Evolutionary conservation across 495 filamentous ascomycete genomes (phyloP).

Genomic region (Aspergillus asperescens): DNA sequence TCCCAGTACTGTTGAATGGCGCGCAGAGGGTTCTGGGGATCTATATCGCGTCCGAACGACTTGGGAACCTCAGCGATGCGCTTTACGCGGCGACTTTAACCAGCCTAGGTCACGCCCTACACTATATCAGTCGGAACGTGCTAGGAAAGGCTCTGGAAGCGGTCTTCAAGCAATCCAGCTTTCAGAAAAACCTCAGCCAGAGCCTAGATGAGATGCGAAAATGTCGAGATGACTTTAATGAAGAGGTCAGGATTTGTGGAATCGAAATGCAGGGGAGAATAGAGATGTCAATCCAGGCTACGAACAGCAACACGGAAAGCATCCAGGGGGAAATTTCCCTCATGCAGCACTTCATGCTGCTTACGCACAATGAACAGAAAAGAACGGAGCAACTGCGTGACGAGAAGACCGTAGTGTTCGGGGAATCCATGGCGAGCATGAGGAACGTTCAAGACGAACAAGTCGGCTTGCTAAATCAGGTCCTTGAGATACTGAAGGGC

Average conservation of each 20-base stretch:
- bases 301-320: not conserved
- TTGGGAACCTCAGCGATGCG: not conserved
- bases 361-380: not conserved
- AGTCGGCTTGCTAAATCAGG: not conserved
- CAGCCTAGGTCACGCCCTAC: not conserved
- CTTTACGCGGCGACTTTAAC: not conserved
- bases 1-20: not conserved
- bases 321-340: not conserved
- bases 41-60: not conserved
- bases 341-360: not conserved
- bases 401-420: not conserved
- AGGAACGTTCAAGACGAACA: too few species aligned
- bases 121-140: not conserved
- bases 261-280: not conserved
- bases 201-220: not conserved
- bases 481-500: not conserved
- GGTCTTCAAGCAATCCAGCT: not conserved
- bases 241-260: not conserved
- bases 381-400: not conserved
- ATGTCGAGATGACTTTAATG: not conserved
- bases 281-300: not conserved
- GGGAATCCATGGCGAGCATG: not conserved
- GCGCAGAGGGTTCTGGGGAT: not conserved
- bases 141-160: not conserved
- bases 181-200: not conserved